Conservation (phyloP, 2,329 filamentous ascomycete genomes). For the Arthrinium phaeospermum region DNA sequence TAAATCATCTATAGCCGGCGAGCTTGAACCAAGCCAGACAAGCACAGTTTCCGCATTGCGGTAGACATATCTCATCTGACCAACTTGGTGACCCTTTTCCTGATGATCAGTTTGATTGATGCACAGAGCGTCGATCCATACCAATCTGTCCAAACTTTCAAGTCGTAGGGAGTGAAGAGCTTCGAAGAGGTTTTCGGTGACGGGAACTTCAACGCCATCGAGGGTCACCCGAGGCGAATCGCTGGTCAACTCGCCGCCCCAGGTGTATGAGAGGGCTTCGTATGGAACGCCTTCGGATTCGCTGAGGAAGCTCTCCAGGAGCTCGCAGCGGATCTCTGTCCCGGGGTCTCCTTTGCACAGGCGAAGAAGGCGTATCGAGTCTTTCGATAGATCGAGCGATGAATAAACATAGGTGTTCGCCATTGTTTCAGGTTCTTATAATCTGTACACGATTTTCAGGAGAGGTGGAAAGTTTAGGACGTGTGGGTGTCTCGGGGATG, state of each 20-base stretch:
- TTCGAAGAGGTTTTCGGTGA: neutral
- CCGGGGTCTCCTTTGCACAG: neutral
- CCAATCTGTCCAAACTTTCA: neutral
- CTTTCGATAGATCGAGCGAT: neutral
- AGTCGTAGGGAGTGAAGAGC: neutral
- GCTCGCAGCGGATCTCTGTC: neutral
- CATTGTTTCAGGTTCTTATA: neutral
- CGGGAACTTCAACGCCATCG: neutral
- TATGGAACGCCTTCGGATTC: neutral
- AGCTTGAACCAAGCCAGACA: conserved; percentile 26
- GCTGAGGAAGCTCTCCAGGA: neutral
- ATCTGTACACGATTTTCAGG: neutral
- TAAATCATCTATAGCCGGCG: neutral
- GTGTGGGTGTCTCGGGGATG: neutral
- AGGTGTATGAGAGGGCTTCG: conserved; percentile 10
- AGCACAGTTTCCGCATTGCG: conserved; percentile 24
- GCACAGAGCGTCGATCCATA: conserved; percentile 20
- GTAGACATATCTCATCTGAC: conserved; percentile 27
- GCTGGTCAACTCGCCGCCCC: neutral
- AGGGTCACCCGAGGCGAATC: neutral
- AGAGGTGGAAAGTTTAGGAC: neutral
- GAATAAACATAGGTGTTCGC: neutral
- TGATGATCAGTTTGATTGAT: conserved; percentile 24
- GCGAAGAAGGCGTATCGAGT: neutral
- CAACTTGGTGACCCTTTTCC: conserved; percentile 28